Conservation (phyloP, 371 early-diverging fungal genomes). For the Caulochytrium protostelioides region DNA sequence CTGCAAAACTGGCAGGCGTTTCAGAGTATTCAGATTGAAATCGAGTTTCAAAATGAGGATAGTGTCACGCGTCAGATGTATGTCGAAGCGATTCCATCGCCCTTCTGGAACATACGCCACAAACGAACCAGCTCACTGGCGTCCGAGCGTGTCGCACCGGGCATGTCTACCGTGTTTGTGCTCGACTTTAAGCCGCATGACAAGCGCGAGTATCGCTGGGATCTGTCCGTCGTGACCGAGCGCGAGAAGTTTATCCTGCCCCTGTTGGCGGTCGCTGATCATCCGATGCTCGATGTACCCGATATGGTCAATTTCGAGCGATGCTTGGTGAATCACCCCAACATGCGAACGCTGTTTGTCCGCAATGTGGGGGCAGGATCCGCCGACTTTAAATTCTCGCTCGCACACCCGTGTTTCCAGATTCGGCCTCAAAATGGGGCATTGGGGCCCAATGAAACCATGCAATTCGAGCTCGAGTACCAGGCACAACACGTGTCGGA, state of each 20-base stretch:
- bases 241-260: constrained; percentile 32
- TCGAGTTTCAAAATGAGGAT: too few species aligned
- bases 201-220: constrained; percentile 15
- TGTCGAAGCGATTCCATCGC: too few species aligned
- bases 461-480: constrained; percentile 22
- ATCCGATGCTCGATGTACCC: constrained; percentile 23
- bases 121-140: constrained; percentile 11
- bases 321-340: not conserved
- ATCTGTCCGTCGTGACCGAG: constrained; percentile 28
- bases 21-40: too few species aligned
- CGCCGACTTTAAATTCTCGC: constrained; percentile 16
- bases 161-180: constrained; percentile 26
- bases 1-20: too few species aligned
- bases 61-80: too few species aligned
- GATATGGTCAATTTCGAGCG: not conserved
- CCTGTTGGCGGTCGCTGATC: constrained; percentile 20
- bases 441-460: constrained; percentile 11
- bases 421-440: constrained; percentile 9
- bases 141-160: constrained; percentile 25
- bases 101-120: too few species aligned
- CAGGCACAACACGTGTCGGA: too few species aligned
- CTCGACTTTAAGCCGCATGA: constrained; percentile 26
- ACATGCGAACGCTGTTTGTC: constrained; percentile 12
- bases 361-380: constrained; percentile 24
- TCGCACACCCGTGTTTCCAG: constrained; percentile 10